Conservation (phyloP, 192 early-diverging fungal species). For the Coemansia sp. region DNA sequence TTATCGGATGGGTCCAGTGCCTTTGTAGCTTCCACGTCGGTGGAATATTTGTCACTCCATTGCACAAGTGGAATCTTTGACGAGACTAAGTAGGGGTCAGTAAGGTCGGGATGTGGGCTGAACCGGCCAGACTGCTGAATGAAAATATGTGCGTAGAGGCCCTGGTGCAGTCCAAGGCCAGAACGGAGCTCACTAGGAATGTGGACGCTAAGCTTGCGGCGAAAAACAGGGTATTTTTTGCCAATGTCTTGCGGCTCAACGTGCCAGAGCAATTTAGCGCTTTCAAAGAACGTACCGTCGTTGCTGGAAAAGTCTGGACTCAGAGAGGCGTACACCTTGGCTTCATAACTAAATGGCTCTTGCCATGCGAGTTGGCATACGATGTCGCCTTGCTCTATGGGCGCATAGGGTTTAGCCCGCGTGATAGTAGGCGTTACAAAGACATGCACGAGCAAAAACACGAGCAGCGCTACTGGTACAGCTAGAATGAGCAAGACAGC, state of each 20-base stretch:
- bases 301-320: background rate
- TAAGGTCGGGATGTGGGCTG: constrained; percentile 10
- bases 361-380: background rate
- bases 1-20: background rate
- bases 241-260: background rate
- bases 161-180: background rate
- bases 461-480: background rate
- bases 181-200: constrained; percentile 1
- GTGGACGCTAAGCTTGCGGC: background rate
- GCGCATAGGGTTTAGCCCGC: background rate
- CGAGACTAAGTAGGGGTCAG: constrained; percentile 7
- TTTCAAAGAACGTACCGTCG: constrained; percentile 4
- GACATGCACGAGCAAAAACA: background rate
- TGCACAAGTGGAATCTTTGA: background rate
- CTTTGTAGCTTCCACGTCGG: background rate
- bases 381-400: background rate
- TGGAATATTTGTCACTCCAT: background rate
- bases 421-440: background rate
- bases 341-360: constrained; percentile 9
- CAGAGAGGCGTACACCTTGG: constrained; percentile 16
- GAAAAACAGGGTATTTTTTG: constrained; percentile 6
- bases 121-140: constrained; percentile 2
- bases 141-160: constrained; percentile 17
- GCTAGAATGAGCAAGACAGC: background rate
- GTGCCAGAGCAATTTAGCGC: constrained; percentile 11